phyloP scores from a whole-genome alignment of 225 moss, liverwort and hornwort genomes.

The Physcomitrium patens region DNA sequence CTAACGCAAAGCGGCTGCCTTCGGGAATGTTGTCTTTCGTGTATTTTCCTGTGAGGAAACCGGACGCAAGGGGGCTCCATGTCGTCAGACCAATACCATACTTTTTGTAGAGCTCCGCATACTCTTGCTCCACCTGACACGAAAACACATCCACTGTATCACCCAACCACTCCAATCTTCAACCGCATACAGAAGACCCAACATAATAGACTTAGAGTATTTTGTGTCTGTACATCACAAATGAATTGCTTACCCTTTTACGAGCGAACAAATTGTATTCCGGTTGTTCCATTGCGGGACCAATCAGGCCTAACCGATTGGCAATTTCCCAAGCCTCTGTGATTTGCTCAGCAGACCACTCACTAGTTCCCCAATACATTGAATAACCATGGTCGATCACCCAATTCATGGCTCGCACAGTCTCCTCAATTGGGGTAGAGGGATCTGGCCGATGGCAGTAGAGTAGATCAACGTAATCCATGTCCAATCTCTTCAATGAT shows the following conservation, averaged over 20 bases:
- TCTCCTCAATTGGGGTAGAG: constrained; percentile 86
- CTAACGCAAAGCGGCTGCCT: constrained; percentile 80
- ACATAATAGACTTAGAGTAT: neutral
- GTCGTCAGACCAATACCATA: constrained; percentile 93
- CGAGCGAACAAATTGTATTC: constrained; percentile 88
- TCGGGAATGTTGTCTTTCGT: constrained; percentile 71
- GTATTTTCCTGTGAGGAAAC: constrained; percentile 91
- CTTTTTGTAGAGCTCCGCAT: constrained; percentile 73
- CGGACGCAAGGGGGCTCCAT: constrained; percentile 97
- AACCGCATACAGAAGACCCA: neutral
- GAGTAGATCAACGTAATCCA: constrained; percentile 90
- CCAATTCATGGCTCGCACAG: constrained; percentile 95
- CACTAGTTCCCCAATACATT: constrained; percentile 96
- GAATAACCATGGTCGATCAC: constrained; percentile 88
- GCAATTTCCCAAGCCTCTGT: constrained; percentile 95
- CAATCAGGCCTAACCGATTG: constrained; percentile 68
- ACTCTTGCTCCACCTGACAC: constrained; percentile 80
- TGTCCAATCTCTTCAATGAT: constrained; percentile 73
- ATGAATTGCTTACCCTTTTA: constrained; percentile 51
- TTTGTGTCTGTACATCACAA: neutral
- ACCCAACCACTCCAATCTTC: constrained; percentile 13
- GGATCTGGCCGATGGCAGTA: constrained; percentile 91
- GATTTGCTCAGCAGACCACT: constrained; percentile 91
- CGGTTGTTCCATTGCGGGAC: constrained; percentile 92
- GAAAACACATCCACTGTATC: constrained; percentile 14